Evolutionary conservation across 208 protist species (phyloP).

Genomic region (Balamuthia mandrillaris): DNA sequence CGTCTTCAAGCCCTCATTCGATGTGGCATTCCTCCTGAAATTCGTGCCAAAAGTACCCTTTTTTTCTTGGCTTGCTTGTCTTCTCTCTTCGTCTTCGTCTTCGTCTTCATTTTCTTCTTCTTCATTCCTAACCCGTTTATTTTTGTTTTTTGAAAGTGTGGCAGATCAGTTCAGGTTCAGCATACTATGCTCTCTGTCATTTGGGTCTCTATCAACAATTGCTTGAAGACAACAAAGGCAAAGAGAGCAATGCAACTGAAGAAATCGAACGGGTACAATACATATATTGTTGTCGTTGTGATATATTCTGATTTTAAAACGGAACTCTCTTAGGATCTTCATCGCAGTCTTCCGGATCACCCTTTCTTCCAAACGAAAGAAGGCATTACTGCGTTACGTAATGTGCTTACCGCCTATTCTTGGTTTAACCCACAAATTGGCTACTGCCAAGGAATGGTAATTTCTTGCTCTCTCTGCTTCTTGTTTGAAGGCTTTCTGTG

Average conservation of each 20-base stretch:
- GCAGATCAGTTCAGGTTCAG: background rate
- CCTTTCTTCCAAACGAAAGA: constrained; percentile 18
- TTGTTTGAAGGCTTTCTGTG: background rate
- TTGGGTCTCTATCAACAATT: background rate
- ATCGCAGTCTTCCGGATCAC: constrained; percentile 53
- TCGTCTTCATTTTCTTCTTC: no score
- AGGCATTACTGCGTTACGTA: constrained; percentile 38
- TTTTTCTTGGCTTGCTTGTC: no score
- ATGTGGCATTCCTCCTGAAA: background rate
- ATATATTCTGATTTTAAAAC: background rate
- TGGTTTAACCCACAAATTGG: background rate
- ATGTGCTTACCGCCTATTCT: constrained; percentile 46
- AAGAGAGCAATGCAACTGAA: background rate
- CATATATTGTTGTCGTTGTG: background rate
- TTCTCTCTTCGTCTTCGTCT: no score
- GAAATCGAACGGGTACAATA: constrained; percentile 5
- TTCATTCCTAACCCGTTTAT: no score
- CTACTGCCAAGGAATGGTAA: constrained; percentile 13
- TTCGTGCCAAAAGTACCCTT: background rate
- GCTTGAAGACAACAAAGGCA: background rate
- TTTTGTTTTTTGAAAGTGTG: no score
- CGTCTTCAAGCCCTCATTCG: background rate
- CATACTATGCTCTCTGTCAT: background rate
- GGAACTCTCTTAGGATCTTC: constrained; percentile 51
- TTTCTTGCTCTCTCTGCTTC: background rate